These are phyloP conservation scores for Musa acuminata DNA, from an alignment of 176 grass and related monocot species.

Conservation along the genomic window DNA sequence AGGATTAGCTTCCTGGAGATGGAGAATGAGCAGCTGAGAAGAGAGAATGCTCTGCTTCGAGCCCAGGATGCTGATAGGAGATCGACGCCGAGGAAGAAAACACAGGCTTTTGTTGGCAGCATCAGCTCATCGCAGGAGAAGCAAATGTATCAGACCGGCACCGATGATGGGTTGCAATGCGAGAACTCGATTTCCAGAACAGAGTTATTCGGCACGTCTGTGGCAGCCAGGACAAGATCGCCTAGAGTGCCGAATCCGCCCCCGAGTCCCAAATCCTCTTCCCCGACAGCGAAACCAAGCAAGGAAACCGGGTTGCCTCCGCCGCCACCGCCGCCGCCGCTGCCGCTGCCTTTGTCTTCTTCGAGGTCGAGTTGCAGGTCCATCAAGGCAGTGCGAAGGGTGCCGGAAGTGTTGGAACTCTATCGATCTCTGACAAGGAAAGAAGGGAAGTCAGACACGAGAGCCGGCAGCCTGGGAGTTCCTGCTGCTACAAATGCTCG, in stretches of 20 bases:
- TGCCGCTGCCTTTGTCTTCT: slow-evolving; percentile 49
- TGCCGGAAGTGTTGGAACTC: slow-evolving; percentile 78
- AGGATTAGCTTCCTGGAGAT: slow-evolving; percentile 62
- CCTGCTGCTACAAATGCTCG: slow-evolving; percentile 43
- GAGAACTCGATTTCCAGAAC: slow-evolving; percentile 30
- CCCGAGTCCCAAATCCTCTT: slow-evolving; percentile 27
- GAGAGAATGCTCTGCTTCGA: slow-evolving; percentile 54
- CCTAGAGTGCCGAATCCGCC: slow-evolving; percentile 84
- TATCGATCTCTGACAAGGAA: slow-evolving; percentile 63
- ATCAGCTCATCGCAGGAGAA: slow-evolving; percentile 45
- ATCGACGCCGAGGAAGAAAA: slow-evolving; percentile 45
- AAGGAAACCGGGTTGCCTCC: slow-evolving; percentile 23
- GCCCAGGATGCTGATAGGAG: slow-evolving; percentile 52
- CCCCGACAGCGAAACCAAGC: background rate
- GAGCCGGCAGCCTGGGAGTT: slow-evolving; percentile 42
- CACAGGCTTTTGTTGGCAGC: slow-evolving; percentile 32
- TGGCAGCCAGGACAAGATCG: slow-evolving; percentile 28
- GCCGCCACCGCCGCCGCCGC: slow-evolving; percentile 35
- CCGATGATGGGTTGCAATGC: slow-evolving; percentile 30
- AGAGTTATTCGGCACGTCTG: slow-evolving; percentile 27
- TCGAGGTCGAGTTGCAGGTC: slow-evolving; percentile 32
- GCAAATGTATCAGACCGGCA: slow-evolving; percentile 36
- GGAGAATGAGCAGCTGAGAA: slow-evolving; percentile 79
- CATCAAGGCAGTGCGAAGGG: slow-evolving; percentile 53
- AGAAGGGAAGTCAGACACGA: slow-evolving; percentile 70